Evolutionary conservation across 1,284 basidiomycete species (phyloP).

Genomic region (Lentinus polychrous): DNA sequence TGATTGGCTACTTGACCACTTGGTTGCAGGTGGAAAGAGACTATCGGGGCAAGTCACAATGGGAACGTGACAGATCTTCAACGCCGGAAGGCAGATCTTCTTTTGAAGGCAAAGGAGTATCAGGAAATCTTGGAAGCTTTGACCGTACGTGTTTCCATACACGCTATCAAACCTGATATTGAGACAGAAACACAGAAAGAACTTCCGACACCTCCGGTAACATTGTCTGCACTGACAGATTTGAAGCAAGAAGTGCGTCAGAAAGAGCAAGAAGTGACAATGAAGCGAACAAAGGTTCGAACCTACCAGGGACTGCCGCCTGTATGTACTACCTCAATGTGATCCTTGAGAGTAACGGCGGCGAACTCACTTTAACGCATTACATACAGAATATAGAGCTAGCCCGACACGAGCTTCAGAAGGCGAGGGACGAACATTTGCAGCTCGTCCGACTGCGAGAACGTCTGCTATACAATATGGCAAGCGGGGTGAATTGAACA

Average conservation of each 20-base stretch:
- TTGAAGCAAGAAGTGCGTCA: constrained; percentile 30
- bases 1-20: background rate
- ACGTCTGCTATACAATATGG: constrained; percentile 39
- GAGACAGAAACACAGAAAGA: constrained; percentile 15
- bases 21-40: constrained; percentile 28
- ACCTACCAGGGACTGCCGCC: constrained; percentile 44
- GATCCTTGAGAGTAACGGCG: too few relatives aligned
- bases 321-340: constrained; percentile 18
- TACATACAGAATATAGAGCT: constrained; percentile 36
- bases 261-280: constrained; percentile 32
- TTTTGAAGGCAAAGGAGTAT: constrained; percentile 39
- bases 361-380: background rate
- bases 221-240: constrained; percentile 29
- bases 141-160: constrained; percentile 19
- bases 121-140: constrained; percentile 31
- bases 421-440: constrained; percentile 35
- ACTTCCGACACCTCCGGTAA: constrained; percentile 27
- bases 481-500: constrained; percentile 8
- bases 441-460: constrained; percentile 39
- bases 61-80: constrained; percentile 27
- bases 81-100: constrained; percentile 30
- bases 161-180: background rate
- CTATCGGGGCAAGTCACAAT: constrained; percentile 19
- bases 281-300: constrained; percentile 35
- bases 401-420: constrained; percentile 34